Evolutionary conservation across 352 stramenopile genomes (phyloP).

Genomic region (Globisporangium rhizosaccharum): DNA sequence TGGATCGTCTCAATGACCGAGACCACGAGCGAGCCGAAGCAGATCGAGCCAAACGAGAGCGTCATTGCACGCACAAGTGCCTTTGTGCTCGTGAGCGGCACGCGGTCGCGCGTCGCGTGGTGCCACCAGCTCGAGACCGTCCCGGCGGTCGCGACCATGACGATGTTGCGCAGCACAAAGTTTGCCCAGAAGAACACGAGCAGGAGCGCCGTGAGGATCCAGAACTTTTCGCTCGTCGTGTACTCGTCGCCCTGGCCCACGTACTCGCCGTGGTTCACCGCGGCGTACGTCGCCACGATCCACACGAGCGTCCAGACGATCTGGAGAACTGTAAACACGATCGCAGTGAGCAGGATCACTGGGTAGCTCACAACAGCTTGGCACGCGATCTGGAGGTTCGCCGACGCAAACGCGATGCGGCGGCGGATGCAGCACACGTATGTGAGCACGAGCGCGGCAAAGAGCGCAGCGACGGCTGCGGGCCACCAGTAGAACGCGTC

Average conservation of each 20-base stretch:
- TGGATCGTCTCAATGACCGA: constrained; percentile 64
- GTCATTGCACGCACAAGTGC: constrained; percentile 60
- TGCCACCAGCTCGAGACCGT: constrained; percentile 85
- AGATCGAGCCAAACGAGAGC: constrained; percentile 86
- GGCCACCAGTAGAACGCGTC: constrained; percentile 50
- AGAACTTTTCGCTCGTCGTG: constrained; percentile 25
- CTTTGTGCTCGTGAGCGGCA: constrained; percentile 28
- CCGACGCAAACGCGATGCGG: constrained; percentile 69
- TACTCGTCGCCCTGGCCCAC: constrained; percentile 26
- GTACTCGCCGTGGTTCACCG: constrained; percentile 51
- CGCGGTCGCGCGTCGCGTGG: constrained; percentile 42
- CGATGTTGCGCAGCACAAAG: constrained; percentile 68
- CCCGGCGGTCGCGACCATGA: constrained; percentile 77
- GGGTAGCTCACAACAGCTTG: constrained; percentile 72
- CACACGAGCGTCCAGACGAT: constrained; percentile 75
- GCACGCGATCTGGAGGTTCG: constrained; percentile 78
- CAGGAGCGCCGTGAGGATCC: constrained; percentile 26
- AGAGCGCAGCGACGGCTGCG: constrained; percentile 31
- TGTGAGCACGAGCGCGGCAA: constrained; percentile 36
- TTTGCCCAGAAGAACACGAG: constrained; percentile 70
- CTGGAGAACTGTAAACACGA: constrained; percentile 64
- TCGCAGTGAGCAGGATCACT: constrained; percentile 61
- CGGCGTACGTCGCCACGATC: constrained; percentile 59
- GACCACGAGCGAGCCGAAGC: constrained; percentile 69
- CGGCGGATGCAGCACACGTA: constrained; percentile 56